These are phyloP conservation scores for Brettanomyces naardenensis DNA, from an alignment of 805 yeast genomes.

Conservation along the genomic window DNA sequence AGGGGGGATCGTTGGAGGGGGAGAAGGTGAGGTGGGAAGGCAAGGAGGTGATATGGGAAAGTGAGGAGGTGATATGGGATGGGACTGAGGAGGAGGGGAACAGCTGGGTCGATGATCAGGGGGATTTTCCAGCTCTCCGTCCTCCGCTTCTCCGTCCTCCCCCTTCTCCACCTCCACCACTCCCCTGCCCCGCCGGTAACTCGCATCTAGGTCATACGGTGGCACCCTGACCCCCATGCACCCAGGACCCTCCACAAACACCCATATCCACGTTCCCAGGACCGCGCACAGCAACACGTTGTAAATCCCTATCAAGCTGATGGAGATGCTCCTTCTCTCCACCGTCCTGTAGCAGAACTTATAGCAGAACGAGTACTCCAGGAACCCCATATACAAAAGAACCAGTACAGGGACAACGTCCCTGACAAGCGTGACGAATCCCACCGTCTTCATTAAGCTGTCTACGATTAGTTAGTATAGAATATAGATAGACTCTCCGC, in stretches of 20 bases:
- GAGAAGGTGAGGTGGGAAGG: too few relatives aligned
- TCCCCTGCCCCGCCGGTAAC: too few relatives aligned
- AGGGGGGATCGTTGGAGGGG: slow-evolving; percentile 18
- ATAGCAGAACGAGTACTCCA: slow-evolving; percentile 23
- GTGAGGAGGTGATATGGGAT: too few relatives aligned
- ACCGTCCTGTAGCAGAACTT: slow-evolving; percentile 19
- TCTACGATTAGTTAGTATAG: neutral
- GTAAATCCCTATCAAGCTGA: slow-evolving; percentile 25
- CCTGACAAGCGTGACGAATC: slow-evolving; percentile 1
- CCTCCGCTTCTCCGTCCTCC: too few relatives aligned
- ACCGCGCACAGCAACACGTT: slow-evolving; percentile 22
- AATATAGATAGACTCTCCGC: neutral
- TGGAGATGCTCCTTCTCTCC: slow-evolving; percentile 19
- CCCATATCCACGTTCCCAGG: slow-evolving; percentile 35
- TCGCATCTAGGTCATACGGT: slow-evolving; percentile 23
- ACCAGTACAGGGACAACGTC: slow-evolving; percentile 12
- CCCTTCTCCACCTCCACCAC: too few relatives aligned
- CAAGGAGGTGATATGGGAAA: too few relatives aligned
- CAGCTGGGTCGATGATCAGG: too few relatives aligned
- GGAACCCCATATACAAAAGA: slow-evolving; percentile 17
- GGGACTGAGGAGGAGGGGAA: too few relatives aligned
- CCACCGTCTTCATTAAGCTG: neutral
- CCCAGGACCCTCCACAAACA: slow-evolving; percentile 55
- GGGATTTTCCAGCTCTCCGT: too few relatives aligned
- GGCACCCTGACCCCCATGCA: slow-evolving; percentile 29